Evolutionary conservation across 164 flowering plant genomes (phyloP).

Genomic region (Saururus chinensis): DNA sequence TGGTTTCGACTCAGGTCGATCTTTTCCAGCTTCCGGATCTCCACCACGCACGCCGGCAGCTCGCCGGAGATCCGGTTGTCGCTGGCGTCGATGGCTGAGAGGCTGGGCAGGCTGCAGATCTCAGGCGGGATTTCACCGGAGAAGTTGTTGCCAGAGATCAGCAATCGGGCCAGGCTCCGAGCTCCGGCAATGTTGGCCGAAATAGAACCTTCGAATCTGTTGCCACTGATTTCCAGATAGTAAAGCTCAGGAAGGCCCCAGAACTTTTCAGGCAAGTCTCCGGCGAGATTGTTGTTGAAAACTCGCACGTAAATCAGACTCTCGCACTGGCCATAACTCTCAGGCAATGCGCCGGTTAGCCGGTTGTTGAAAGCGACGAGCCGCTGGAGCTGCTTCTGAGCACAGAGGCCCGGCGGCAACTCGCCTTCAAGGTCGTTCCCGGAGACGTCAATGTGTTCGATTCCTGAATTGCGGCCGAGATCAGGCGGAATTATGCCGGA

Average conservation of each 20-base stretch:
- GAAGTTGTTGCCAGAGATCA: constrained; percentile 39
- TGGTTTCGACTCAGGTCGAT: constrained; percentile 39
- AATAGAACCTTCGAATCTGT: constrained; percentile 42
- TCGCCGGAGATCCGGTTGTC: constrained; percentile 41
- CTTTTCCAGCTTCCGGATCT: constrained; percentile 26
- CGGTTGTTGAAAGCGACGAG: constrained; percentile 35
- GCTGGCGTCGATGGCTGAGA: constrained; percentile 23
- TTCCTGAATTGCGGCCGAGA: constrained; percentile 38
- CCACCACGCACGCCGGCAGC: constrained; percentile 42
- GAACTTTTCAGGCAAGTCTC: constrained; percentile 31
- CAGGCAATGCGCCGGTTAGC: constrained; percentile 47
- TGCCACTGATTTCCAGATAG: constrained; percentile 28
- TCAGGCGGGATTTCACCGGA: constrained; percentile 38
- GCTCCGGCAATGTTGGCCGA: constrained; percentile 29
- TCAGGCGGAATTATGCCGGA: constrained; percentile 42
- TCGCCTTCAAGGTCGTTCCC: constrained; percentile 45
- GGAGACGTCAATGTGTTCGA: constrained; percentile 50
- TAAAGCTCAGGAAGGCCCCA: constrained; percentile 37
- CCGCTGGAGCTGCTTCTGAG: constrained; percentile 23
- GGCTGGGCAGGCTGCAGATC: constrained; percentile 25
- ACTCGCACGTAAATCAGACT: constrained; percentile 39
- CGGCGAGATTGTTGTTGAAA: constrained; percentile 31
- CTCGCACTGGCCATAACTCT: constrained; percentile 35
- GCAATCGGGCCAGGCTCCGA: constrained; percentile 13
- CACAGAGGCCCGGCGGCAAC: constrained; percentile 46